Evolutionary conservation across 768 basidiomycete genomes (phyloP).

Genomic region (Lactarius tabidus): DNA sequence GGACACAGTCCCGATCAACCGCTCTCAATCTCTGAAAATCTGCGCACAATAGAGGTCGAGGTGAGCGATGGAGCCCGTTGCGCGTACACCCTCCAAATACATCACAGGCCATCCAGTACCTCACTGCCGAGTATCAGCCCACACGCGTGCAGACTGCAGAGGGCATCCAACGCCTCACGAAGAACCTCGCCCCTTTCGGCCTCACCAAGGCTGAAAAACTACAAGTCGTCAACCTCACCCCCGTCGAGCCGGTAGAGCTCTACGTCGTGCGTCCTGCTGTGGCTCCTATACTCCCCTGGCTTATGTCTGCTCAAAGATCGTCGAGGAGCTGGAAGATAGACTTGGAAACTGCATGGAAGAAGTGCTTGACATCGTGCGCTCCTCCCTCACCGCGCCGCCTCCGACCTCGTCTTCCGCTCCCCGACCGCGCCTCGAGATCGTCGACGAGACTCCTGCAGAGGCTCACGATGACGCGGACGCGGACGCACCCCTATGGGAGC

Average conservation of each 20-base stretch:
- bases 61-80: slow-evolving; percentile 35
- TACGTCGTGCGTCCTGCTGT: slow-evolving; percentile 66
- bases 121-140: slow-evolving; percentile 71
- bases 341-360: slow-evolving; percentile 66
- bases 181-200: slow-evolving; percentile 58
- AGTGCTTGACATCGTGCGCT: slow-evolving; percentile 55
- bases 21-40: slow-evolving; percentile 69
- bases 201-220: slow-evolving; percentile 91
- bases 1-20: slow-evolving; percentile 31
- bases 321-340: slow-evolving; percentile 88
- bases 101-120: slow-evolving; percentile 78
- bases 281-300: not conserved
- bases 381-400: slow-evolving; percentile 33
- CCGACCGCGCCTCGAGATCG: slow-evolving; percentile 6
- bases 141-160: slow-evolving; percentile 59
- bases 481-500: slow-evolving; percentile 20
- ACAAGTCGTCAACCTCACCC: slow-evolving; percentile 87
- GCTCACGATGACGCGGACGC: not conserved
- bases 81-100: not conserved
- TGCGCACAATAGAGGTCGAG: slow-evolving; percentile 84
- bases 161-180: slow-evolving; percentile 62
- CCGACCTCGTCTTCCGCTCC: not conserved
- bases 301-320: slow-evolving; percentile 50
- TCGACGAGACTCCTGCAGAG: slow-evolving; percentile 6
- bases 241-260: slow-evolving; percentile 76